Evolutionary conservation across 2,329 filamentous ascomycete species (phyloP).

Genomic region (Pyricularia pennisetigena): DNA sequence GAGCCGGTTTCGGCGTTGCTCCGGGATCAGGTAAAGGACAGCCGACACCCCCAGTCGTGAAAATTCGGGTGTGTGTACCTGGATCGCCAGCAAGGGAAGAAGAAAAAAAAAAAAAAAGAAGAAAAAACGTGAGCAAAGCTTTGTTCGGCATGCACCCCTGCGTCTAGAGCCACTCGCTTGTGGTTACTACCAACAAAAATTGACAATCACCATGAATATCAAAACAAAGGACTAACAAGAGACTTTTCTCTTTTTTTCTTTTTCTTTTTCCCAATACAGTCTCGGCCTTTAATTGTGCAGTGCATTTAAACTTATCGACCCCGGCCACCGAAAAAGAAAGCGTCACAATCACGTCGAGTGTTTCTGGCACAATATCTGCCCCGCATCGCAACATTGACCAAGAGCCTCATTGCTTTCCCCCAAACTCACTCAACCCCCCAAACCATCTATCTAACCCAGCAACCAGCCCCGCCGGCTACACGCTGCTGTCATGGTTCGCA

Average conservation of each 20-base stretch:
- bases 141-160: background rate
- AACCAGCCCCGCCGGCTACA: background rate
- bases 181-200: background rate
- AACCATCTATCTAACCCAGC: background rate
- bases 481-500: conserved; percentile 64
- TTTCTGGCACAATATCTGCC: background rate
- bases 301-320: background rate
- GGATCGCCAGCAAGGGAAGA: background rate
- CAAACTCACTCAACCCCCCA: background rate
- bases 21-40: background rate
- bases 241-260: background rate
- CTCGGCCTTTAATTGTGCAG: background rate
- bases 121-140: background rate
- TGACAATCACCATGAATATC: background rate
- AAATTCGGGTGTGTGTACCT: background rate
- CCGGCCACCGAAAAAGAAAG: background rate
- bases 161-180: background rate
- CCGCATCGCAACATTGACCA: background rate
- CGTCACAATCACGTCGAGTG: background rate
- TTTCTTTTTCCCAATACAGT: background rate
- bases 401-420: background rate
- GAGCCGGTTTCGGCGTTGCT: background rate
- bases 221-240: background rate
- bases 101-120: background rate
- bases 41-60: background rate